These are phyloP conservation scores for Teratosphaeria pseudoeucalypti DNA, from an alignment of 2,329 filamentous ascomycete species.

Conservation along the genomic window DNA sequence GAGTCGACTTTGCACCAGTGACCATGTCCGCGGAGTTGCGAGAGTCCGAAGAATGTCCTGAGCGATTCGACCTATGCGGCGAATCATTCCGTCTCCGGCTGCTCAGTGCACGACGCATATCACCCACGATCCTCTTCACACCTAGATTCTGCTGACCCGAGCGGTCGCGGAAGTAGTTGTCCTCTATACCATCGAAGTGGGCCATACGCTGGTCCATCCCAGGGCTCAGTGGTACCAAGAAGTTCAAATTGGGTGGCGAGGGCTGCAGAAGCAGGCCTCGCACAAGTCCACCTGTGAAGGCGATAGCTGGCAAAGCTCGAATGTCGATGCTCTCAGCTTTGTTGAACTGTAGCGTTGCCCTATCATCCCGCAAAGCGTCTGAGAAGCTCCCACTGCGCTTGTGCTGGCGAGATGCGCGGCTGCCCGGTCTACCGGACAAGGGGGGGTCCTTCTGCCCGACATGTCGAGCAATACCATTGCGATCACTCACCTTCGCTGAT, in stretches of 20 bases:
- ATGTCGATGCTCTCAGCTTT: conserved; percentile 30
- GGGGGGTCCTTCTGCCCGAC: conserved; percentile 7
- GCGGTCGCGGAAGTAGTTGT: conserved; percentile 9
- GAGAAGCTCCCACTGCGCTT: conserved; percentile 81
- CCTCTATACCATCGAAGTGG: conserved; percentile 4
- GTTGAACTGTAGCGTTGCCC: conserved; percentile 41
- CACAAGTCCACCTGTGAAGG: conserved; percentile 74
- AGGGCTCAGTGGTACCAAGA: conserved; percentile 38
- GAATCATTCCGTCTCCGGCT: conserved; percentile 26
- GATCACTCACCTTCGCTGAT: background rate
- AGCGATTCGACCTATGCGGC: conserved; percentile 10
- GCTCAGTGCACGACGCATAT: conserved; percentile 72
- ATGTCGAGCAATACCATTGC: conserved; percentile 4
- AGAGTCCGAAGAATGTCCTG: conserved; percentile 8
- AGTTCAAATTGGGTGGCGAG: conserved; percentile 67
- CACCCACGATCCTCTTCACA: conserved; percentile 78
- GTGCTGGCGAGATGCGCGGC: conserved; percentile 43
- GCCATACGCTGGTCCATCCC: conserved; percentile 29
- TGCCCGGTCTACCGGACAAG: conserved; percentile 1
- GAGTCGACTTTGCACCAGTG: background rate
- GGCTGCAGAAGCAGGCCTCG: conserved; percentile 78
- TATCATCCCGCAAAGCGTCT: conserved; percentile 66
- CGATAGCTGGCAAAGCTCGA: conserved; percentile 45
- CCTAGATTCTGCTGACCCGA: conserved; percentile 48
- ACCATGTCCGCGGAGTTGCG: conserved; percentile 2